Evolutionary conservation across 345 rosid genomes (phyloP).

Genomic region (Ceriops decandra): DNA sequence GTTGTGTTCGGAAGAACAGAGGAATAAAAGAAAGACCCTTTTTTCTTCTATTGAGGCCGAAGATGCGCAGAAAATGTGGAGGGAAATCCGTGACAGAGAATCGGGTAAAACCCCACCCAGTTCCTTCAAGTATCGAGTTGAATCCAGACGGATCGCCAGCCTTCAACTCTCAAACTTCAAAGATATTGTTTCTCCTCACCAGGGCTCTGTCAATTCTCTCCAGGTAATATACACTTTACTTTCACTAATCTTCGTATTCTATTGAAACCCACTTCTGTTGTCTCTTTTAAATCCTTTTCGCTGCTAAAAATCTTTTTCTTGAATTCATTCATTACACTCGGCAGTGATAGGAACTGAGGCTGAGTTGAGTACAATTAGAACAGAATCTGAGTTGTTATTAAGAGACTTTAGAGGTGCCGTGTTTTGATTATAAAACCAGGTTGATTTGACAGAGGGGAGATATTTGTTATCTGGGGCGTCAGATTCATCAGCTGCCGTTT

Average conservation of each 20-base stretch:
- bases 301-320: no score
- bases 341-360: no score
- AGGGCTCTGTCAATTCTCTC: conserved; percentile 84
- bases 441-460: conserved; percentile 87
- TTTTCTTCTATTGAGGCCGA: conserved; percentile 23
- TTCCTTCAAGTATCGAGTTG: conserved; percentile 56
- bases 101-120: conserved; percentile 60
- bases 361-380: no score
- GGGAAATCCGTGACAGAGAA: conserved; percentile 79
- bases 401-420: no score
- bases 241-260: background rate
- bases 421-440: conserved; percentile 51
- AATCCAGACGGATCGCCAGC: conserved; percentile 49
- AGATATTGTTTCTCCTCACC: conserved; percentile 79
- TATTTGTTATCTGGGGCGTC: conserved; percentile 79
- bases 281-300: no score
- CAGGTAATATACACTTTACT: conserved; percentile 40
- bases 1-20: no score
- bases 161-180: conserved; percentile 74
- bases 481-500: conserved; percentile 82
- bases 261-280: no score
- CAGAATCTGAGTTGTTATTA: no score
- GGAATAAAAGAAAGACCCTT: background rate
- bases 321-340: no score
- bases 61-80: conserved; percentile 91